These are phyloP conservation scores for Gastrolobium bilobum DNA, from an alignment of 306 rosid genomes.

Conservation along the genomic window DNA sequence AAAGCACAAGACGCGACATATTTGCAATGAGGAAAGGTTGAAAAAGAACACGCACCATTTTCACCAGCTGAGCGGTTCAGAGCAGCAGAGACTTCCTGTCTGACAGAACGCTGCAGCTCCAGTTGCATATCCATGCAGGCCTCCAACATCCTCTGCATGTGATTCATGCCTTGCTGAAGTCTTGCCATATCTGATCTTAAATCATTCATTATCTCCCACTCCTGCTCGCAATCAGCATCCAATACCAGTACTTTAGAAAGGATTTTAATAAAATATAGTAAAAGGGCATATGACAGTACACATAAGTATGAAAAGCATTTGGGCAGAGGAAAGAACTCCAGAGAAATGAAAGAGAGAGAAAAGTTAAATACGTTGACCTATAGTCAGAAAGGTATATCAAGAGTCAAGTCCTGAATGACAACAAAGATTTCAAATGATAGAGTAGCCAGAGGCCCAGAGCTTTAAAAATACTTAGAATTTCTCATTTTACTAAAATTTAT, in stretches of 20 bases:
- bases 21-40: not conserved
- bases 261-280: slow-evolving; percentile 11
- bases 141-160: slow-evolving; percentile 99
- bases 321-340: slow-evolving; percentile 20
- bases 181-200: slow-evolving; percentile 94
- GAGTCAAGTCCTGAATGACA: slow-evolving; percentile 1
- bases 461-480: slow-evolving; percentile 35
- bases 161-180: slow-evolving; percentile 99
- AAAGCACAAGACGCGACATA: slow-evolving; percentile 18
- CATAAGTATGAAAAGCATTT: not conserved
- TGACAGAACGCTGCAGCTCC: slow-evolving; percentile 98
- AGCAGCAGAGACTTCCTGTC: slow-evolving; percentile 99
- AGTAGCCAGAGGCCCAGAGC: slow-evolving; percentile 6
- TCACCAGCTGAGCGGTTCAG: slow-evolving; percentile 88
- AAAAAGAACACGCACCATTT: slow-evolving; percentile 62
- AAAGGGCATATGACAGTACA: slow-evolving; percentile 6
- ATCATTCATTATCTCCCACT: slow-evolving; percentile 97
- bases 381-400: slow-evolving; percentile 29
- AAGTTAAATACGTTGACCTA: slow-evolving; percentile 11
- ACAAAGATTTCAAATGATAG: slow-evolving; percentile 33
- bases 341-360: slow-evolving; percentile 3
- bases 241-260: slow-evolving; percentile 40
- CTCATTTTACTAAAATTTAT: slow-evolving; percentile 22
- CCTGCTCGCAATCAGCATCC: slow-evolving; percentile 65
- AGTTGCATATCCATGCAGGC: slow-evolving; percentile 99